Conservation (phyloP, 495 filamentous ascomycete genomes). For the Xylaria palmicola region DNA sequence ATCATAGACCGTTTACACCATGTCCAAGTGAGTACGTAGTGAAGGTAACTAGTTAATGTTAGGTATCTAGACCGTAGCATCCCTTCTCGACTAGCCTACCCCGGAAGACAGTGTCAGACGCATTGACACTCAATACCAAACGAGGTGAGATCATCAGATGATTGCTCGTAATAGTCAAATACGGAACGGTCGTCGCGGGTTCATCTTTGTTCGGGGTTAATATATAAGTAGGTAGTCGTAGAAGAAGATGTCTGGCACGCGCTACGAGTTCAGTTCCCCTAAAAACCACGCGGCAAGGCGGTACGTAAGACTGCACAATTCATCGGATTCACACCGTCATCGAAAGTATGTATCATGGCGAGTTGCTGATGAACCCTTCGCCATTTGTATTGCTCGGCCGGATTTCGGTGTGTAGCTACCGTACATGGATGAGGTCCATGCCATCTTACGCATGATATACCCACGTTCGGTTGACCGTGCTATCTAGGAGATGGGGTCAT, state of each 20-base stretch:
- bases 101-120: neutral
- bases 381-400: neutral
- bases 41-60: no score
- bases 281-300: no score
- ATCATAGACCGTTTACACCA: no score
- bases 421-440: neutral
- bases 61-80: neutral
- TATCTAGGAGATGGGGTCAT: neutral
- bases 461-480: neutral
- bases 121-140: neutral
- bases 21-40: no score
- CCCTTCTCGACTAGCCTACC: neutral
- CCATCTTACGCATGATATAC: neutral
- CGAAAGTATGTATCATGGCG: neutral
- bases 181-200: neutral
- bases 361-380: neutral
- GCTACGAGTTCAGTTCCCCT: no score
- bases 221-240: neutral
- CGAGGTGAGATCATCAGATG: neutral
- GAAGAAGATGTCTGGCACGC: neutral
- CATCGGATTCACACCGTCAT: no score
- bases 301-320: no score
- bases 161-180: neutral
- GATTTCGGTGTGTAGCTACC: no score
- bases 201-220: neutral